A percentile compares a stretch with the other conserved stretches of the same genome.
phyloP scores from a whole-genome alignment of 495 filamentous ascomycete species.

The Cladorrhinum samala region DNA sequence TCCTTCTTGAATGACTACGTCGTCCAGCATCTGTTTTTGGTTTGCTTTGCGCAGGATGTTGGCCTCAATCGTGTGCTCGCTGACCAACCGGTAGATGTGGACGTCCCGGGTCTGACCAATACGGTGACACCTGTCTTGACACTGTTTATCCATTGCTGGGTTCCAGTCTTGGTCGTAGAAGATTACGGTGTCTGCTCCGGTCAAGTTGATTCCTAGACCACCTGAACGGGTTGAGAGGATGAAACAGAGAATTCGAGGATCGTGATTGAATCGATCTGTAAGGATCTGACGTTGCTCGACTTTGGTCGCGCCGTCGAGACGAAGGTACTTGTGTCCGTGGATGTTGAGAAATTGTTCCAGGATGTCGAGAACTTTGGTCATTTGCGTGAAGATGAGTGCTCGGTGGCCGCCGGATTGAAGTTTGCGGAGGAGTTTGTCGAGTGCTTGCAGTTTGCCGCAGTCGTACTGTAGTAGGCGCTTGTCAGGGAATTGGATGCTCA shows the following conservation, averaged over 20 bases:
- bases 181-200: slow-evolving; percentile 95
- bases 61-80: slow-evolving; percentile 96
- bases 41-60: slow-evolving; percentile 96
- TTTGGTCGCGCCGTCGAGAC: slow-evolving; percentile 90
- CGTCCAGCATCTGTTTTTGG: slow-evolving; percentile 96
- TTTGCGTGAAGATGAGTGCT: slow-evolving; percentile 96
- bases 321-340: slow-evolving; percentile 85
- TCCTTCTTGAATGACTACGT: slow-evolving; percentile 97
- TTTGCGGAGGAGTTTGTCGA: slow-evolving; percentile 79
- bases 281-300: slow-evolving; percentile 92
- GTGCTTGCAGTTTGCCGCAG: slow-evolving; percentile 91
- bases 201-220: slow-evolving; percentile 92
- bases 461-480: slow-evolving; percentile 94
- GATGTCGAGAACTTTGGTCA: slow-evolving; percentile 98
- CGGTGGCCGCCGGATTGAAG: slow-evolving; percentile 87
- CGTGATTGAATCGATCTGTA: slow-evolving; percentile 95
- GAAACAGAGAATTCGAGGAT: slow-evolving; percentile 84
- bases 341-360: slow-evolving; percentile 98
- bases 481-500: slow-evolving; percentile 95
- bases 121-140: slow-evolving; percentile 94
- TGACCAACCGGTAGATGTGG: slow-evolving; percentile 95
- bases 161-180: slow-evolving; percentile 99
- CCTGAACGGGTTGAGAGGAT: slow-evolving; percentile 94
- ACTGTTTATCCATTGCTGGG: slow-evolving; percentile 99
- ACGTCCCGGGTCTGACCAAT: slow-evolving; percentile 98